phyloP scores from a whole-genome alignment of 805 yeast species.

The Yamadazyma laniorum region DNA sequence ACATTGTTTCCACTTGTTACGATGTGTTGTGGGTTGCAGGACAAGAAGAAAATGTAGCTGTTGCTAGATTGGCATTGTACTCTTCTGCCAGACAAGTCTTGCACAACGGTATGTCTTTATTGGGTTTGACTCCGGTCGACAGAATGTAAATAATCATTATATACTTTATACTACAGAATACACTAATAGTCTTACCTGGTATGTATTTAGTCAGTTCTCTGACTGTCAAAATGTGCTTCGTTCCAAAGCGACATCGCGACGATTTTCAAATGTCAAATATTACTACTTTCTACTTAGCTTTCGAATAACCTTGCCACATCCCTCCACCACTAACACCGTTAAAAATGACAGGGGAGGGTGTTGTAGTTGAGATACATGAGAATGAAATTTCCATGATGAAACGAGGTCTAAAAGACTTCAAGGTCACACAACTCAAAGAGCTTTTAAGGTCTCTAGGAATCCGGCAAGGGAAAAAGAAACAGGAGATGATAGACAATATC shows the following conservation, averaged over 20 bases:
- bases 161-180: no score
- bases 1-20: conserved; percentile 93
- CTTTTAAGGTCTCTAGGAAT: conserved; percentile 40
- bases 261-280: no score
- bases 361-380: no score
- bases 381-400: conserved; percentile 3
- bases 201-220: no score
- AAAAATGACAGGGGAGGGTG: no score
- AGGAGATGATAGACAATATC: conserved; percentile 1
- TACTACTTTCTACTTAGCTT: no score
- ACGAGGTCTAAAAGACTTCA: conserved; percentile 14
- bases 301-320: no score
- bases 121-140: conserved; percentile 97
- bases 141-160: conserved; percentile 95
- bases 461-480: conserved; percentile 4
- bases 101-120: conserved; percentile 81
- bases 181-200: no score
- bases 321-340: no score
- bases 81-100: conserved; percentile 86
- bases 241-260: no score
- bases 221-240: no score
- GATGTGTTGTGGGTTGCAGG: conserved; percentile 97
- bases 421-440: conserved; percentile 52
- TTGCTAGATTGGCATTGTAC: conserved; percentile 90
- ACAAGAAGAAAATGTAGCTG: conserved; percentile 80